Evolutionary conservation across 1,284 basidiomycete genomes (phyloP).

Genomic region (Ganoderma sinense): DNA sequence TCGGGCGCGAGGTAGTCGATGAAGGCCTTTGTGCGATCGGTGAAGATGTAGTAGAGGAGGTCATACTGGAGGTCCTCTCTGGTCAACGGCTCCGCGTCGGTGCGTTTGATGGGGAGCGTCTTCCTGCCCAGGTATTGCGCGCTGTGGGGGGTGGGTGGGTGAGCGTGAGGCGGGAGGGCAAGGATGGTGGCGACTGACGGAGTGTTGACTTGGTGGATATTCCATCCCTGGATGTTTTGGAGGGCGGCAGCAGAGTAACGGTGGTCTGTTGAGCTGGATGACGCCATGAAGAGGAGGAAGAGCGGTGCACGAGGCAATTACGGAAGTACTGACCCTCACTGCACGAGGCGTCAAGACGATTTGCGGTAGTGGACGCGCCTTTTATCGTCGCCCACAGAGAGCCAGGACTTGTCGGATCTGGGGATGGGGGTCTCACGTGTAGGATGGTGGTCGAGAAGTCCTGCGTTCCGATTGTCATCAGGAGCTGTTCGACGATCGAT

Average conservation of each 20-base stretch:
- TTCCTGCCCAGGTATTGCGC: slow-evolving; percentile 49
- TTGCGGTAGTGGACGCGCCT: slow-evolving; percentile 35
- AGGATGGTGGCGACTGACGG: slow-evolving; percentile 34
- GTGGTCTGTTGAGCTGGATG: slow-evolving; percentile 43
- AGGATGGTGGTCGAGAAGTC: slow-evolving; percentile 35
- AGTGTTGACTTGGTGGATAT: slow-evolving; percentile 41
- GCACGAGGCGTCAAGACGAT: slow-evolving; percentile 40
- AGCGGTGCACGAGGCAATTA: slow-evolving; percentile 40
- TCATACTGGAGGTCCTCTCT: slow-evolving; percentile 80
- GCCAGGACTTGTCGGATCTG: slow-evolving; percentile 31
- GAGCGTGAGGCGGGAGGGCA: slow-evolving; percentile 5
- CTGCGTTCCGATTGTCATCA: slow-evolving; percentile 41
- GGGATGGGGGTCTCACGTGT: slow-evolving; percentile 41
- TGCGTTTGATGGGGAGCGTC: slow-evolving; percentile 59
- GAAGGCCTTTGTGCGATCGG: slow-evolving; percentile 63
- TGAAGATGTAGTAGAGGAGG: slow-evolving; percentile 74
- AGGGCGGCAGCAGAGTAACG: slow-evolving; percentile 33
- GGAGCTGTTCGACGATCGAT: slow-evolving; percentile 39
- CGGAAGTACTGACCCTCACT: slow-evolving; percentile 41
- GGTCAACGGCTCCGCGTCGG: slow-evolving; percentile 67
- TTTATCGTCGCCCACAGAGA: slow-evolving; percentile 38
- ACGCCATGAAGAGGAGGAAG: slow-evolving; percentile 44
- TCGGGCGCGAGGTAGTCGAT: slow-evolving; percentile 49
- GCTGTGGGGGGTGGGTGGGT: slow-evolving; percentile 29
- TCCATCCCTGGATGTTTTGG: slow-evolving; percentile 38